These are phyloP conservation scores for Russula earlei DNA, from an alignment of 768 basidiomycete species.

Conservation along the genomic window DNA sequence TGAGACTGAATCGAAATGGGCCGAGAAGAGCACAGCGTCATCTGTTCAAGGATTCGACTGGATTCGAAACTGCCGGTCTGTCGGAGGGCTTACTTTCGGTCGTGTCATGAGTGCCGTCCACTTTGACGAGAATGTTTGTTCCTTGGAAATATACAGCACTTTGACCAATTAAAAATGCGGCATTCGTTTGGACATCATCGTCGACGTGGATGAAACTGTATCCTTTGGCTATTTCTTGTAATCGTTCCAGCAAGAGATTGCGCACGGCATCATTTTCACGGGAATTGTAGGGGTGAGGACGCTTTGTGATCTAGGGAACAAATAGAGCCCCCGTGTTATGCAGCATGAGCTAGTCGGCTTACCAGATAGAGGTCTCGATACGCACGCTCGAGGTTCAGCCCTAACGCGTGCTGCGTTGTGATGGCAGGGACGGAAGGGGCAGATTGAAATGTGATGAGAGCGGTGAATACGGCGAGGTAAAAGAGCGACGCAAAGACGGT, in stretches of 20 bases:
- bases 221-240: slow-evolving; percentile 37
- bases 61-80: no score
- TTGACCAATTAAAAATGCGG: slow-evolving; percentile 28
- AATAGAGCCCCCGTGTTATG: background rate
- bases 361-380: slow-evolving; percentile 51
- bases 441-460: slow-evolving; percentile 7
- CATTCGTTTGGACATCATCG: slow-evolving; percentile 43
- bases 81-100: slow-evolving; percentile 18
- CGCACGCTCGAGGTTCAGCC: slow-evolving; percentile 43
- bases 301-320: slow-evolving; percentile 44
- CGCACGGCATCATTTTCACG: slow-evolving; percentile 66
- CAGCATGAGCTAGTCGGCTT: background rate
- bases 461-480: slow-evolving; percentile 9
- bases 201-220: slow-evolving; percentile 41
- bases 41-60: slow-evolving; percentile 22
- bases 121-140: slow-evolving; percentile 56
- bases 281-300: slow-evolving; percentile 72
- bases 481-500: slow-evolving; percentile 6
- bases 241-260: slow-evolving; percentile 45
- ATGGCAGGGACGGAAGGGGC: slow-evolving; percentile 19
- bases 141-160: slow-evolving; percentile 49
- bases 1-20: slow-evolving; percentile 77
- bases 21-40: slow-evolving; percentile 57
- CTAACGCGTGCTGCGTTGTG: slow-evolving; percentile 31
- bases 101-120: slow-evolving; percentile 40